Conservation (phyloP, 2,329 filamentous ascomycete species). For the Colletotrichum caudatum region DNA sequence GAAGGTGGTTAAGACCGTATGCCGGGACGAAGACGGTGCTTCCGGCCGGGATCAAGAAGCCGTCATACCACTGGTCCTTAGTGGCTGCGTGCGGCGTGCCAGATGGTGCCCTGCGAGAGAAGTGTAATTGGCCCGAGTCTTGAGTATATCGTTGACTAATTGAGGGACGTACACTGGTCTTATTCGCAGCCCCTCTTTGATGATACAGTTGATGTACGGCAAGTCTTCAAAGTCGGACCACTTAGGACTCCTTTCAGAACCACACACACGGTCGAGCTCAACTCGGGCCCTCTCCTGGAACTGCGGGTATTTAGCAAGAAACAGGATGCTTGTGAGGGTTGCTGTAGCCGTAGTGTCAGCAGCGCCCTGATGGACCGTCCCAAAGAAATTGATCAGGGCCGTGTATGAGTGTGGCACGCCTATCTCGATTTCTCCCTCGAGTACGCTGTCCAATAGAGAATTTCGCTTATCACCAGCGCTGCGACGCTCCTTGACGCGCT, state of each 20-base stretch:
- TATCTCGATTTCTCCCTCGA: slow-evolving; percentile 53
- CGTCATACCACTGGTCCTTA: slow-evolving; percentile 54
- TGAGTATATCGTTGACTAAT: neutral
- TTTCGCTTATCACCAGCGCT: slow-evolving; percentile 43
- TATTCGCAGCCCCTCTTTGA: slow-evolving; percentile 59
- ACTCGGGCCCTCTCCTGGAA: slow-evolving; percentile 55
- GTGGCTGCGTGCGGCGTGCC: slow-evolving; percentile 12
- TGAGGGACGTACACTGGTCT: slow-evolving; percentile 48
- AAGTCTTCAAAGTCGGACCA: slow-evolving; percentile 54
- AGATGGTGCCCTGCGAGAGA: neutral
- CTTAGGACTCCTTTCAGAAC: slow-evolving; percentile 50
- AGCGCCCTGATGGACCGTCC: slow-evolving; percentile 51
- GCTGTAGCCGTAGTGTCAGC: slow-evolving; percentile 52
- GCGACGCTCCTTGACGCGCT: slow-evolving; percentile 51
- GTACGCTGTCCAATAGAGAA: slow-evolving; percentile 55
- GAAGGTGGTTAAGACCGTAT: slow-evolving; percentile 52
- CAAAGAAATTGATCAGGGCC: slow-evolving; percentile 54
- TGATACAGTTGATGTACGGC: slow-evolving; percentile 55
- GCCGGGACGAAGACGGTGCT: slow-evolving; percentile 53
- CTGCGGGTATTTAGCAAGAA: slow-evolving; percentile 56
- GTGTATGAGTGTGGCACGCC: slow-evolving; percentile 43
- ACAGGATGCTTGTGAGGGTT: slow-evolving; percentile 53
- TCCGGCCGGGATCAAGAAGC: slow-evolving; percentile 55
- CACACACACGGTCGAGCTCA: slow-evolving; percentile 56
- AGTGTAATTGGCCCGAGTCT: neutral